Evolutionary conservation across 2,329 filamentous ascomycete genomes (phyloP).

Genomic region (Arthrobotrys sinensis): DNA sequence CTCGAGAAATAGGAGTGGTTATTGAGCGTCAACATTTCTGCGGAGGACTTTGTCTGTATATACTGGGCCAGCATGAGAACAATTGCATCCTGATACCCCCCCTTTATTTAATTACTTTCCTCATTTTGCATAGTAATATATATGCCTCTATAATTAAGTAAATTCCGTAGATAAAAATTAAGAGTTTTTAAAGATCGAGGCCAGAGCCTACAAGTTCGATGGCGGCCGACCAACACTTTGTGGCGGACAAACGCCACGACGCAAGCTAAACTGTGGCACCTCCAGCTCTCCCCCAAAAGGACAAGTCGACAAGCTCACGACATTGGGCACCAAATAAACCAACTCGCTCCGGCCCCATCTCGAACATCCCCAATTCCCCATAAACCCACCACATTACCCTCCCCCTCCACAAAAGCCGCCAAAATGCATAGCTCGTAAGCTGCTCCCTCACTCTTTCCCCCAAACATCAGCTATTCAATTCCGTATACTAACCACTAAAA

Average conservation of each 20-base stretch:
- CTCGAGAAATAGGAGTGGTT: not conserved
- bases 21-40: conserved; percentile 9
- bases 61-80: conserved; percentile 16
- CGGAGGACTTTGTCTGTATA: conserved; percentile 21
- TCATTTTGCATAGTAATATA: too few relatives aligned
- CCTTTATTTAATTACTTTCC: not conserved
- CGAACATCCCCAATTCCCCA: conserved; percentile 3
- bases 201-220: too few relatives aligned
- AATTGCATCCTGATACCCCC: conserved; percentile 51
- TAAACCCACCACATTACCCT: not conserved
- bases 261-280: conserved; percentile 20
- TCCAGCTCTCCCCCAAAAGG: conserved; percentile 46
- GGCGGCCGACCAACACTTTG: not conserved
- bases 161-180: too few relatives aligned
- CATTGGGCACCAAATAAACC: conserved; percentile 5
- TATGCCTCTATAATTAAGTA: too few relatives aligned
- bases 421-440: conserved; percentile 62
- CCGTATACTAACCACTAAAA: conserved; percentile 11
- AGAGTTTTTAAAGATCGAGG: too few relatives aligned
- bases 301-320: conserved; percentile 54
- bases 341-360: conserved; percentile 13
- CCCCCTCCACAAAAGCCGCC: not conserved
- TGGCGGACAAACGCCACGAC: conserved; percentile 7
- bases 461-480: not conserved
- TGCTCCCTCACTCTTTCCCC: not conserved